Percentiles rank a stretch among this genome's conserved stretches.
Conservation (phyloP, 2,329 filamentous ascomycete species). For the Trichoderma sp. region DNA sequence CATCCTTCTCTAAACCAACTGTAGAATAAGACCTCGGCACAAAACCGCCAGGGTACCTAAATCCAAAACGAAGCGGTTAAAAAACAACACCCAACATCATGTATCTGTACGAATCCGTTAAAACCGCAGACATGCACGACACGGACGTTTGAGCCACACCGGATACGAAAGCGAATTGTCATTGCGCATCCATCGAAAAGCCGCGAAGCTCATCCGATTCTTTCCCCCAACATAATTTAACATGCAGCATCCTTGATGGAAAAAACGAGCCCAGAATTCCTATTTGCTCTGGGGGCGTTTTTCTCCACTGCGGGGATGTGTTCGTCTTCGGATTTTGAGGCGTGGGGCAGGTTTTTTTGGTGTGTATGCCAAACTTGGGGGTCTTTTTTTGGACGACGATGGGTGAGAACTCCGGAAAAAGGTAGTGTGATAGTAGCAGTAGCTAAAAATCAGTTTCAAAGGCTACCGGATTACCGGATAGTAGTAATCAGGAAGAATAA, state of each 20-base stretch:
- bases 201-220: not conserved
- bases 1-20: not conserved
- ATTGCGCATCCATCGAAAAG: not conserved
- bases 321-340: not conserved
- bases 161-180: not conserved
- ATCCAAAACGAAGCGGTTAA: not conserved
- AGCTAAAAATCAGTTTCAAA: not conserved
- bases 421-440: not conserved
- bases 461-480: not conserved
- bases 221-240: not conserved
- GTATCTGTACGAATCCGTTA: not conserved
- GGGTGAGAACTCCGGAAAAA: not conserved
- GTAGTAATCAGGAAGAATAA: not conserved
- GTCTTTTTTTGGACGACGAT: not conserved
- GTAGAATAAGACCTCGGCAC: not conserved
- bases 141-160: not conserved
- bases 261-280: not conserved
- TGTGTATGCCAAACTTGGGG: not conserved
- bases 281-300: not conserved
- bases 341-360: not conserved
- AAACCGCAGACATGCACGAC: not conserved
- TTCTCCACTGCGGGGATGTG: conserved; percentile 10
- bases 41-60: not conserved
- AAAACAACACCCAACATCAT: not conserved
- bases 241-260: not conserved